phyloP scores from a whole-genome alignment of 1,284 basidiomycete species.

The Trichosporon faecale region DNA sequence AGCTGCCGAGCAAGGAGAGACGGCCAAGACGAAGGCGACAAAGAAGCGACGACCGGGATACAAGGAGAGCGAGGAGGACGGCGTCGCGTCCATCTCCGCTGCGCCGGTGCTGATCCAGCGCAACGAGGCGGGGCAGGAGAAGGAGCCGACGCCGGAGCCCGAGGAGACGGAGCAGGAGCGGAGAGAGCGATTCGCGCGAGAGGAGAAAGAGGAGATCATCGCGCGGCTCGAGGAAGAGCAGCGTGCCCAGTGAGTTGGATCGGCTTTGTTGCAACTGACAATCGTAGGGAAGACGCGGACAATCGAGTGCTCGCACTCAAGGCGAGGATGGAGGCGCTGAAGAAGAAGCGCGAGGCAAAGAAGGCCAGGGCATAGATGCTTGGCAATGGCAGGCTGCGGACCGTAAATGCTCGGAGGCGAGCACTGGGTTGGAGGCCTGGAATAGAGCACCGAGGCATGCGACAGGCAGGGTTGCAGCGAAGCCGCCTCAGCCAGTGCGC shows the following conservation, averaged over 20 bases:
- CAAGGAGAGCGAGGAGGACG: slow-evolving; percentile 28
- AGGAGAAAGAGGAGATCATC: slow-evolving; percentile 53
- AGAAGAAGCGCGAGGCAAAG: slow-evolving; percentile 40
- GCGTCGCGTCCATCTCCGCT: slow-evolving; percentile 47
- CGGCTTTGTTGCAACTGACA: slow-evolving; percentile 3
- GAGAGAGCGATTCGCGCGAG: slow-evolving; percentile 38
- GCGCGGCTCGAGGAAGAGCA: slow-evolving; percentile 50
- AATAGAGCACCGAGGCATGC: background rate
- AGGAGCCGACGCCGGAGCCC: slow-evolving; percentile 33
- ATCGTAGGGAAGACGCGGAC: slow-evolving; percentile 50
- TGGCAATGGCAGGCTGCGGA: background rate
- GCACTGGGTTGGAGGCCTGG: background rate
- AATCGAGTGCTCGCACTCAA: slow-evolving; percentile 48
- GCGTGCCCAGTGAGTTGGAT: slow-evolving; percentile 50
- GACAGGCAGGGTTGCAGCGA: background rate
- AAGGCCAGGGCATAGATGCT: slow-evolving; percentile 13
- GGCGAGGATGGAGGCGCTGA: slow-evolving; percentile 47
- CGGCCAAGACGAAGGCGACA: slow-evolving; percentile 12
- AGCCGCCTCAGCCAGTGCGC: background rate
- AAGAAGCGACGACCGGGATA: slow-evolving; percentile 27
- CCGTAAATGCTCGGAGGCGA: background rate
- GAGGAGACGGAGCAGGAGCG: slow-evolving; percentile 48
- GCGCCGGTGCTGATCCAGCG: slow-evolving; percentile 40
- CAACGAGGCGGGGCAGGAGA: slow-evolving; percentile 18
- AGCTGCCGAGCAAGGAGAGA: slow-evolving; percentile 8